Evolutionary conservation across 1,284 basidiomycete genomes (phyloP), one percentile per base, ranked within the genome.

Genomic region (Rhodotorula sp.): DNA sequence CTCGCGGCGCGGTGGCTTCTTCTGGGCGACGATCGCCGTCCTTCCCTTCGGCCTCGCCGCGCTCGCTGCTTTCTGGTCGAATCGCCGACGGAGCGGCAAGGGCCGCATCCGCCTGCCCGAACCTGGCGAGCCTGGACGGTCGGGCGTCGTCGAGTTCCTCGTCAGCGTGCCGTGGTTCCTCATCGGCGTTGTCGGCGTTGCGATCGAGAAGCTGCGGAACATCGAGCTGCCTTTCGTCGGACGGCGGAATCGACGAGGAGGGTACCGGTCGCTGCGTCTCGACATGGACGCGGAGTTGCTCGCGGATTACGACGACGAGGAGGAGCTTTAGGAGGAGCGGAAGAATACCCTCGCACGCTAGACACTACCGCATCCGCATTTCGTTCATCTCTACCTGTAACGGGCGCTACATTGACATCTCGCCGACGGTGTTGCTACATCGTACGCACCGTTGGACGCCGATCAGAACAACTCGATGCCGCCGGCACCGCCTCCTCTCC

Each of bases 1-100:
- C 50, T 82, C 81, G 44, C 86, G 86, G 0, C 87, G 91, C 75
- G 83, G 90, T 40, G 82, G 83, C 16, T 83, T 89, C 77, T 95
- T 94, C 85, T 96, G 94, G 94, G 80, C 86, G 50, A 86, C 87
- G 70, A 83, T 94, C 46, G 78, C 93, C 51, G 69, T 90, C 52
- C 79, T 92, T 46, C 92, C 93, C 0, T 88, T 90, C 72, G 84
- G 82, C 0, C 84, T 92, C 71, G 89, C 91, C 0, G 87, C 83
- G 0, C 80, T 92, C 51, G 85, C 88, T 20, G 91, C 84, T 13
- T 89, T 87, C 79, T 94, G 88, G 84, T 95, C 88, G 80, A 88
- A 79, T 84, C 85, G 73, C 84, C 85, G 75, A 87, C 59, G 76
- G 26, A 66, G 68, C 13, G 61, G 66, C 13, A 46, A 59, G n/a